Conservation (phyloP, 169 alveolate species). For the Plasmodium relictum region DNA sequence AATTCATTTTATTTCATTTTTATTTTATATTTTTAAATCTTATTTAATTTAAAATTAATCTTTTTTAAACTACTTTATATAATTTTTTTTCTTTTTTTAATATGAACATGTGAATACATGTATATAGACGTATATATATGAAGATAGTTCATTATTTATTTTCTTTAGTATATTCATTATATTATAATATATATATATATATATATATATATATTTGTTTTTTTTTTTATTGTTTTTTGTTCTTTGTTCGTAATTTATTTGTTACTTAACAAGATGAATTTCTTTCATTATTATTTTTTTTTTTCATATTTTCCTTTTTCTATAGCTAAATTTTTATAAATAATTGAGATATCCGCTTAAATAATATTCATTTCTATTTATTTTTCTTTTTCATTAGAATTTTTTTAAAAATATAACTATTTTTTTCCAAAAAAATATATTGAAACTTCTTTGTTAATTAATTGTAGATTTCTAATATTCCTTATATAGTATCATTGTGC, state of each 20-base stretch:
- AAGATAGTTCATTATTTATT: not conserved
- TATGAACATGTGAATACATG: not conserved
- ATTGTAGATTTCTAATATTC: too few species aligned
- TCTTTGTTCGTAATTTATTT: constrained; percentile 8
- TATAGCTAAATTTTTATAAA: not conserved
- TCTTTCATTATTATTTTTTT: not conserved
- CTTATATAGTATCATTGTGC: too few species aligned
- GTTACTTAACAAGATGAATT: not conserved
- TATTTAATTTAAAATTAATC: not conserved
- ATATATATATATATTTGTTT: not conserved
- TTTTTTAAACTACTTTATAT: not conserved
- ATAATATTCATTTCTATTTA: not conserved
- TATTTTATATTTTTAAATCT: not conserved
- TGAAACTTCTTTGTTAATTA: too few species aligned
- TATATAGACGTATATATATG: not conserved
- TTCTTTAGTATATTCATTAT: constrained; percentile 4
- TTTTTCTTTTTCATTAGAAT: too few species aligned
- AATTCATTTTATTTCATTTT: not conserved
- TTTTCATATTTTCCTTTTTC: not conserved
- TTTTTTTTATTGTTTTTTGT: constrained; percentile 8
- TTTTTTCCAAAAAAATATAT: too few species aligned
- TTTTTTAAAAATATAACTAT: too few species aligned
- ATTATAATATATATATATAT: not conserved
- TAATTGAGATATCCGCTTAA: not conserved
- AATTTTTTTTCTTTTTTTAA: not conserved